Conservation (phyloP, 2,329 filamentous ascomycete genomes). For the Colletotrichum sp. region DNA sequence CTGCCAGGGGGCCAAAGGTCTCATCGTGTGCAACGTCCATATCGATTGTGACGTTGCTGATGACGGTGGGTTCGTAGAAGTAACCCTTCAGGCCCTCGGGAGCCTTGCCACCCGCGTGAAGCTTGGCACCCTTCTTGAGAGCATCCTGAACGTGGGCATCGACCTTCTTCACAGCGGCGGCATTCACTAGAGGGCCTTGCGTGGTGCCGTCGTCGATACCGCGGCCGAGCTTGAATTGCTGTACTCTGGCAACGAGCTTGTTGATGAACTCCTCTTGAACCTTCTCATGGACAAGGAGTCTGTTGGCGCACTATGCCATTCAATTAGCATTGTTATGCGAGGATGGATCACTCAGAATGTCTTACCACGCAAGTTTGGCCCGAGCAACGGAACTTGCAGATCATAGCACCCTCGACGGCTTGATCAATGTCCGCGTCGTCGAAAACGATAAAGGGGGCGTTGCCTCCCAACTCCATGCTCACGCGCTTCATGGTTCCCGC, state of each 20-base stretch:
- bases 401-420: conserved; percentile 68
- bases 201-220: conserved; percentile 60
- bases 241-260: conserved; percentile 55
- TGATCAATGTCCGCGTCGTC: conserved; percentile 73
- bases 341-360: neutral
- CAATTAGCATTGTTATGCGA: neutral
- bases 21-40: conserved; percentile 73
- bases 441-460: conserved; percentile 78
- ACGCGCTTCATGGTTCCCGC: conserved; percentile 74
- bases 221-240: conserved; percentile 60
- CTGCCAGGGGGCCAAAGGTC: conserved; percentile 75
- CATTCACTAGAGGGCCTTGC: conserved; percentile 68
- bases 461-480: conserved; percentile 75
- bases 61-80: conserved; percentile 73
- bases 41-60: conserved; percentile 67
- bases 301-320: conserved; percentile 47
- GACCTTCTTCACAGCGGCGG: conserved; percentile 66
- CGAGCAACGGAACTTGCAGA: conserved; percentile 73
- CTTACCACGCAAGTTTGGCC: conserved; percentile 70
- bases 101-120: conserved; percentile 61
- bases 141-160: conserved; percentile 67
- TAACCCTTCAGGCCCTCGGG: conserved; percentile 65
- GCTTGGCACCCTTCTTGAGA: conserved; percentile 61
- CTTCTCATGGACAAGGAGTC: conserved; percentile 60
- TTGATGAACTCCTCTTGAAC: conserved; percentile 63